Conservation (phyloP, 2,329 filamentous ascomycete genomes). For the Cladophialophora bantiana region DNA sequence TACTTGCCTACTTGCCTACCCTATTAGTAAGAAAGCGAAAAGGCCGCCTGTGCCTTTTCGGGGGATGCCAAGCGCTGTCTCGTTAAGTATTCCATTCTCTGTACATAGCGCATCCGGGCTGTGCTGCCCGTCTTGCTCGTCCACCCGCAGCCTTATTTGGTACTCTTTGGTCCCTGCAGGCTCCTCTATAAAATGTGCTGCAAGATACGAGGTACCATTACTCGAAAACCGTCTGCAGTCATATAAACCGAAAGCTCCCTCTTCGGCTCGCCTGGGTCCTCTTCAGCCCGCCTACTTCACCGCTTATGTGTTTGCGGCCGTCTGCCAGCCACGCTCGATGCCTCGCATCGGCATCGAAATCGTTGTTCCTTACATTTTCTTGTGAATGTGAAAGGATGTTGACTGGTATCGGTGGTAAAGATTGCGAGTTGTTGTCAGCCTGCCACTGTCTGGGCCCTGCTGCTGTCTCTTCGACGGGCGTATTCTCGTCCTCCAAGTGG, state of each 20-base stretch:
- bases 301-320: constrained; percentile 34
- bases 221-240: neutral
- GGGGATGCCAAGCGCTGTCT: neutral
- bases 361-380: constrained; percentile 31
- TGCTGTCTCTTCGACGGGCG: constrained; percentile 38
- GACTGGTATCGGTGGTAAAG: constrained; percentile 25
- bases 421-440: constrained; percentile 22
- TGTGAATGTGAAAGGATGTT: constrained; percentile 31
- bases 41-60: neutral
- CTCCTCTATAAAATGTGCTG: neutral
- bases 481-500: constrained; percentile 36
- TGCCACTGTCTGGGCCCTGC: constrained; percentile 41
- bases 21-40: constrained; percentile 6
- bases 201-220: neutral
- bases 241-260: constrained; percentile 45
- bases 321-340: constrained; percentile 37
- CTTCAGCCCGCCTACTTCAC: constrained; percentile 35
- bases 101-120: neutral
- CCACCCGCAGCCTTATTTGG: neutral
- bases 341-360: neutral
- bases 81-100: neutral
- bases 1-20: constrained; percentile 5
- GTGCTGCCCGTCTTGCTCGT: neutral
- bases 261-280: constrained; percentile 41
- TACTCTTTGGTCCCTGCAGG: neutral